These are phyloP conservation scores for Lichtheimia hyalospora DNA, from an alignment of 371 early-diverging fungal species.

Conservation along the genomic window DNA sequence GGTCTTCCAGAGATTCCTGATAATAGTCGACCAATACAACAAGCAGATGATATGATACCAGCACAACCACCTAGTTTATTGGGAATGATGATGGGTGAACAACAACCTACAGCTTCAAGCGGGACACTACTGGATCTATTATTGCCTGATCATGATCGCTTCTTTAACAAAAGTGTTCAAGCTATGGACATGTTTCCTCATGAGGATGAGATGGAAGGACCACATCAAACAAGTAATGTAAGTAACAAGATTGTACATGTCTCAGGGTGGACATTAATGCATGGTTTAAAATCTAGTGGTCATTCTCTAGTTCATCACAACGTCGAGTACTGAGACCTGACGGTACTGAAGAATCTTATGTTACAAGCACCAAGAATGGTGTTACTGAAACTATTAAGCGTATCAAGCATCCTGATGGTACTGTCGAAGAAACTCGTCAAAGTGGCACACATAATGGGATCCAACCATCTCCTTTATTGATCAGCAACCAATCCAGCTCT, in stretches of 20 bases:
- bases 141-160: neutral
- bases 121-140: slow-evolving; percentile 1
- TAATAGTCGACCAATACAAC: slow-evolving; percentile 1
- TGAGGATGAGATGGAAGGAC: no score
- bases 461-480: no score
- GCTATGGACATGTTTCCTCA: neutral
- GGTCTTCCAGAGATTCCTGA: neutral
- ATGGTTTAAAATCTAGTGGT: slow-evolving; percentile 19
- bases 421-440: slow-evolving; percentile 31
- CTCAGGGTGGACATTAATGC: no score
- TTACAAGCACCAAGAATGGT: slow-evolving; percentile 31
- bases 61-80: slow-evolving; percentile 2
- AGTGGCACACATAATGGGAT: slow-evolving; percentile 3
- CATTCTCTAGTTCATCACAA: slow-evolving; percentile 31
- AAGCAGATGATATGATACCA: neutral
- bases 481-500: no score
- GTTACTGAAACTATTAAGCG: slow-evolving; percentile 35
- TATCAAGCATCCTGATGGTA: slow-evolving; percentile 36
- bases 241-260: no score
- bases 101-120: neutral
- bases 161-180: neutral
- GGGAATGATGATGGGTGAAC: slow-evolving; percentile 2
- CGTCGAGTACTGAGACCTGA: slow-evolving; percentile 28
- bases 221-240: no score
- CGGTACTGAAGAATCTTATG: slow-evolving; percentile 36